Conservation (phyloP, 495 filamentous ascomycete genomes). For the Terfezia boudieri region DNA sequence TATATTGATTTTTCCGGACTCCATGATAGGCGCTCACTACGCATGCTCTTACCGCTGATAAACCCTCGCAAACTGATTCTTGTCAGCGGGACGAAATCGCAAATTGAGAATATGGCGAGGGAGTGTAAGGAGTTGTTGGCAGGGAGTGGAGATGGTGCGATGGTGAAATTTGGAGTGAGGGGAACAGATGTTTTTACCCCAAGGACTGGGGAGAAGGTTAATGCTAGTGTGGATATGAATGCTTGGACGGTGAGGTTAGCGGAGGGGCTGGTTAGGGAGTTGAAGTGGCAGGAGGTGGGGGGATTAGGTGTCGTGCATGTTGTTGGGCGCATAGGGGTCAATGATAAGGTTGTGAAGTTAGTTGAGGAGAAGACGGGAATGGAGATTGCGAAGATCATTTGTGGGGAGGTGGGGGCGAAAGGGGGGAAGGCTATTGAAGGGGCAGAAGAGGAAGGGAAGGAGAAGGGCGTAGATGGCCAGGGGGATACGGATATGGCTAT, state of each 20-base stretch:
- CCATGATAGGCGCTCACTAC: constrained; percentile 76
- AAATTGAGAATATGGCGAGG: constrained; percentile 51
- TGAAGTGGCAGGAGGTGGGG: constrained; percentile 87
- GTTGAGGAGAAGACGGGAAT: constrained; percentile 7
- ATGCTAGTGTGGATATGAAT: constrained; percentile 93
- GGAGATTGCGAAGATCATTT: background rate
- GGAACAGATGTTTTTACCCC: constrained; percentile 56
- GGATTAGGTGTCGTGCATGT: constrained; percentile 53
- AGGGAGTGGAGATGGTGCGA: constrained; percentile 19
- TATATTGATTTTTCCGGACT: constrained; percentile 83
- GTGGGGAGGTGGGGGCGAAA: constrained; percentile 25
- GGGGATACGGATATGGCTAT: constrained; percentile 2
- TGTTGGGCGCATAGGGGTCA: constrained; percentile 9
- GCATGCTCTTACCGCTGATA: constrained; percentile 88
- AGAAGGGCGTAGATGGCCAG: background rate
- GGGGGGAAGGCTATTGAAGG: constrained; percentile 38
- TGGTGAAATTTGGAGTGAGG: constrained; percentile 16
- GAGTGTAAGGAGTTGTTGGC: constrained; percentile 60
- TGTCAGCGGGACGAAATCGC: constrained; percentile 51
- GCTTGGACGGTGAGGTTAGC: constrained; percentile 87
- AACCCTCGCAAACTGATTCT: constrained; percentile 84
- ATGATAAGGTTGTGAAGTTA: background rate
- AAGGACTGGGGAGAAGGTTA: constrained; percentile 39
- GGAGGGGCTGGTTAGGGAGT: constrained; percentile 51
- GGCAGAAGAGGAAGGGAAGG: constrained; percentile 17